A percentile compares a stretch with the other conserved stretches of the same genome.
Conservation (phyloP, 176 grass and related monocot genomes). For the Tuctoria greenei region DNA sequence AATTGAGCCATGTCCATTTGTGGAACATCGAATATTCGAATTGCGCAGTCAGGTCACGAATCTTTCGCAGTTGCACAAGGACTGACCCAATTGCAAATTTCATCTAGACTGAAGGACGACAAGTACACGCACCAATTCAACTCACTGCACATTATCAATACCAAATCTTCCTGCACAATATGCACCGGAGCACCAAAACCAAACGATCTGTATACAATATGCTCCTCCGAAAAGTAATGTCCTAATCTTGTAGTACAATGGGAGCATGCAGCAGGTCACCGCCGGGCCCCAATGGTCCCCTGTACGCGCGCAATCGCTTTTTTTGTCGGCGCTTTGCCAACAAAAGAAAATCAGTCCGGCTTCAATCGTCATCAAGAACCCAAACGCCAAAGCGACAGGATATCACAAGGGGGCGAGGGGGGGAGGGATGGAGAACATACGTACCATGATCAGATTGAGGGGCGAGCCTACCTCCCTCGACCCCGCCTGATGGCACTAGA, state of each 20-base stretch:
- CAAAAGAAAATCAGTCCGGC: neutral
- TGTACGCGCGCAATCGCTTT: neutral
- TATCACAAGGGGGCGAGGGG: neutral
- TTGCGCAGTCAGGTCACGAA: neutral
- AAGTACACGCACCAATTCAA: neutral
- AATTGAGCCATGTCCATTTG: neutral
- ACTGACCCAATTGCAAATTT: neutral
- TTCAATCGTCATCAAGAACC: neutral
- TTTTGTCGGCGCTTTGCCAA: neutral
- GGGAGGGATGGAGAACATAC: neutral
- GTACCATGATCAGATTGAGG: neutral
- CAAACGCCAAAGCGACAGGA: too few species aligned
- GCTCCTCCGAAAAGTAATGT: too few species aligned
- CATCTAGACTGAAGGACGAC: neutral
- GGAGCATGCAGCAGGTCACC: too few species aligned
- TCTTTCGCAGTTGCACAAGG: neutral
- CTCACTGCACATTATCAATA: neutral
- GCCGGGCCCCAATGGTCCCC: neutral
- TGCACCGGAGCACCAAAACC: neutral
- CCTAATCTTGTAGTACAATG: too few species aligned
- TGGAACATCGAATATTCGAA: neutral
- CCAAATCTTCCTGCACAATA: neutral
- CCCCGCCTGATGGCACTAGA: neutral
- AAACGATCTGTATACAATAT: neutral
- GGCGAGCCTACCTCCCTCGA: neutral